These are phyloP conservation scores for Penicillium argentinense DNA, from an alignment of 495 filamentous ascomycete genomes.

Conservation along the genomic window DNA sequence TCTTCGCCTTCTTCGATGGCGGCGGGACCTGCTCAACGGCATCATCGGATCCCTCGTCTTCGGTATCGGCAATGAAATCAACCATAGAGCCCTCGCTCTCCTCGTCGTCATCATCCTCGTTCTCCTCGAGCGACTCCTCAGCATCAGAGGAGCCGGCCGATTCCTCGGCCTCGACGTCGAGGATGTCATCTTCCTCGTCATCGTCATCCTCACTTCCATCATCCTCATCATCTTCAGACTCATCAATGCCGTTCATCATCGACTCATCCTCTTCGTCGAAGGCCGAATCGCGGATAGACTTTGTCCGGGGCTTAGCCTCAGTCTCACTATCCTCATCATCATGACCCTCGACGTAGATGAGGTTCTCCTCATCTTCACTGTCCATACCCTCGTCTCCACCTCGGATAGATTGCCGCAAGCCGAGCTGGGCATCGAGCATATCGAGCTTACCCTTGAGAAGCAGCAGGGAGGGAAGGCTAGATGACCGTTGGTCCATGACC, in stretches of 20 bases:
- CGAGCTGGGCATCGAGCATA: constrained; percentile 83
- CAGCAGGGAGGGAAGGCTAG: constrained; percentile 76
- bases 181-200: constrained; percentile 36
- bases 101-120: constrained; percentile 46
- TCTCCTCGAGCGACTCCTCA: constrained; percentile 45
- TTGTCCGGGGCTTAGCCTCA: constrained; percentile 37
- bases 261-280: constrained; percentile 48
- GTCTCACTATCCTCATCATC: constrained; percentile 49
- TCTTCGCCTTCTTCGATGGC: constrained; percentile 41
- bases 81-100: constrained; percentile 44
- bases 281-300: constrained; percentile 41
- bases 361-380: constrained; percentile 70
- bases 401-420: constrained; percentile 65
- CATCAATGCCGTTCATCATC: constrained; percentile 44
- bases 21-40: constrained; percentile 31
- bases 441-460: constrained; percentile 92
- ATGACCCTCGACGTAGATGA: constrained; percentile 87
- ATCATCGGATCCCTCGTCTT: constrained; percentile 43
- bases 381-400: constrained; percentile 47
- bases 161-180: constrained; percentile 49
- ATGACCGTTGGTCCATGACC: constrained; percentile 82
- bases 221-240: constrained; percentile 42
- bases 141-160: constrained; percentile 49
- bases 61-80: constrained; percentile 48
- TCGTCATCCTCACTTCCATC: constrained; percentile 42